Conservation (phyloP, 768 basidiomycete species). For the Agaricus sinodeliciosus region DNA sequence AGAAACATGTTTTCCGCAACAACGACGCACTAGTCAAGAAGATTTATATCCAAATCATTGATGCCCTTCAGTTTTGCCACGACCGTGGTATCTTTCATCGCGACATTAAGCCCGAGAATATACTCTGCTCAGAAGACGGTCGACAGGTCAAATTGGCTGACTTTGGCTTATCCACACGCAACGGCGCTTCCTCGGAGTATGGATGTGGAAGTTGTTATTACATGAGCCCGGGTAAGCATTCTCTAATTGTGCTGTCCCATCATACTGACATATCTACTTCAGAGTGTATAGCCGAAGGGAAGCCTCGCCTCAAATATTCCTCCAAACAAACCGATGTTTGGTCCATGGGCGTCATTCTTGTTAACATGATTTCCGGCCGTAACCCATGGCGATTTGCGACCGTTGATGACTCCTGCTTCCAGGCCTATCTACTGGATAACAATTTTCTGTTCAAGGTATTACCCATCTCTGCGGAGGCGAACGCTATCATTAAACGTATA, state of each 20-base stretch:
- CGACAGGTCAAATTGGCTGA: constrained; percentile 58
- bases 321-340: constrained; percentile 65
- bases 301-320: constrained; percentile 41
- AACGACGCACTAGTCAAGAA: constrained; percentile 57
- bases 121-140: constrained; percentile 53
- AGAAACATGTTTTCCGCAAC: constrained; percentile 42
- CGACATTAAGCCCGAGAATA: constrained; percentile 84
- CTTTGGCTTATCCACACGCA: constrained; percentile 64
- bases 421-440: constrained; percentile 52
- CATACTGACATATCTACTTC: constrained; percentile 12
- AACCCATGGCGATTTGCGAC: constrained; percentile 75
- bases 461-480: constrained; percentile 63
- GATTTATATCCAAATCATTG: constrained; percentile 74
- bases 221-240: constrained; percentile 58
- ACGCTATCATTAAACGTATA: constrained; percentile 58
- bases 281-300: constrained; percentile 47
- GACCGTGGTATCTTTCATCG: constrained; percentile 69
- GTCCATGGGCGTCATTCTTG: constrained; percentile 74
- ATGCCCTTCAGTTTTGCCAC: constrained; percentile 75
- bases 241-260: neutral
- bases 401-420: constrained; percentile 60
- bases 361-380: constrained; percentile 74
- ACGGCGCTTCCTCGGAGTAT: constrained; percentile 38
- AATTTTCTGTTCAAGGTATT: constrained; percentile 62
- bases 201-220: constrained; percentile 57